Evolutionary conservation across 1,284 basidiomycete genomes (phyloP).

Genomic region (Porodaedalea pini): DNA sequence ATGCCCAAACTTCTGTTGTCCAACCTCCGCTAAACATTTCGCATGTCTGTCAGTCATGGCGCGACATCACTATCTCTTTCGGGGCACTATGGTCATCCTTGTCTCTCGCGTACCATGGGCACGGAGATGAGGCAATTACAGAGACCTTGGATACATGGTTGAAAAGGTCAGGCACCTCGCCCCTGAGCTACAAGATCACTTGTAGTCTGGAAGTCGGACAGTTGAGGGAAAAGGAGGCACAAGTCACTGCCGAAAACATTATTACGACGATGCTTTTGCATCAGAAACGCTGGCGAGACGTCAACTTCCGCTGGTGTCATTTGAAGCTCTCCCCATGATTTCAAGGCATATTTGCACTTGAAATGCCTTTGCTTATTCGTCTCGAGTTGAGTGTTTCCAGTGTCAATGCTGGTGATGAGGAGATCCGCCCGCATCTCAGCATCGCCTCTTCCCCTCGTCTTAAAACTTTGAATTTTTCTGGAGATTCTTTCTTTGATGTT

Average conservation of each 20-base stretch:
- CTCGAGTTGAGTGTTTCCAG: too few species aligned
- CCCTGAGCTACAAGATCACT: background rate
- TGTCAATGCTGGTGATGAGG: too few species aligned
- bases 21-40: background rate
- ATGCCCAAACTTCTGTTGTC: background rate
- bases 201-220: background rate
- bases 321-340: background rate
- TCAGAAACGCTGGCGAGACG: background rate
- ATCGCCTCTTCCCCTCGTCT: too few species aligned
- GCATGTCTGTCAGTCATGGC: background rate
- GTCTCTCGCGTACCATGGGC: background rate
- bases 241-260: background rate
- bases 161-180: background rate
- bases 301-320: background rate
- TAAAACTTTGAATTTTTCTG: too few species aligned
- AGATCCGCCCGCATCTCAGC: too few species aligned
- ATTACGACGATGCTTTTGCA: background rate
- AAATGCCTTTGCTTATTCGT: background rate
- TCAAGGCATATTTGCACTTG: background rate
- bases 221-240: background rate
- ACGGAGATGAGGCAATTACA: background rate
- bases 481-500: too few species aligned
- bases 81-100: background rate
- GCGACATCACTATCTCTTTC: background rate
- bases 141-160: background rate